Evolutionary conservation across 1,139 yeast genomes (phyloP), one percentile per base, ranked within the genome.

Genomic region (Suhomyces panamericanus): DNA sequence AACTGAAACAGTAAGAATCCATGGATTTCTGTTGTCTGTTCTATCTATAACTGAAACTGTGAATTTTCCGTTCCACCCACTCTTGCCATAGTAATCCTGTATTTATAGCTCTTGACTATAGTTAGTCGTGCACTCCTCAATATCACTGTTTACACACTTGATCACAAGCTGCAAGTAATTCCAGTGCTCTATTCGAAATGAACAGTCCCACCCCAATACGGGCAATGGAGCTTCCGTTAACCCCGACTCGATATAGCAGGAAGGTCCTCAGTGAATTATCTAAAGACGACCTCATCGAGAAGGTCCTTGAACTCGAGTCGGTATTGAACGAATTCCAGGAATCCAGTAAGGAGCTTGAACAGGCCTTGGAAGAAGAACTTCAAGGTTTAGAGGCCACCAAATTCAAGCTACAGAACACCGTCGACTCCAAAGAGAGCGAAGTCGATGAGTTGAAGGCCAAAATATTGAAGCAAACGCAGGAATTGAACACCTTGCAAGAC

Each of bases 311-410:
- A 38, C 60, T 72, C 7, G 78, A 73, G 49, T 53, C 56, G 12
- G 75, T 69, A 37, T 52, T 73, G 15, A 48, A 54, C 14, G 78
- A 73, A 48, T 73, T 73, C 49, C 78, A 73, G 49, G 76, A 70
- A 39, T 67, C 75, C 3, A 68, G 74, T 44, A 69, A 64, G 47
- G 78, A 73, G 39, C 58, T 74, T 36, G 79, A 74, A 49, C 69
- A 59, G 44, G 77, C 76, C 1, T 58, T 74, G 34, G 79, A 74
- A 50, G 73, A 69, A 26, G 79, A 74, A 49, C 60, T 73, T 27
- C 66, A 61, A 39, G 64, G 57, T 9, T 53, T 70, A 24, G 78
- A 74, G 42, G 13, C 49, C 1, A 52, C 57, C 5, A 69, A 69
- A 40, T 41, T 48, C 0, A 46, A 50, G 9, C 51, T 69, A 14